Evolutionary conservation across 2,329 filamentous ascomycete species (phyloP), one percentile per base, ranked within the genome.

Genomic region (Elsinoe fawcettii): DNA sequence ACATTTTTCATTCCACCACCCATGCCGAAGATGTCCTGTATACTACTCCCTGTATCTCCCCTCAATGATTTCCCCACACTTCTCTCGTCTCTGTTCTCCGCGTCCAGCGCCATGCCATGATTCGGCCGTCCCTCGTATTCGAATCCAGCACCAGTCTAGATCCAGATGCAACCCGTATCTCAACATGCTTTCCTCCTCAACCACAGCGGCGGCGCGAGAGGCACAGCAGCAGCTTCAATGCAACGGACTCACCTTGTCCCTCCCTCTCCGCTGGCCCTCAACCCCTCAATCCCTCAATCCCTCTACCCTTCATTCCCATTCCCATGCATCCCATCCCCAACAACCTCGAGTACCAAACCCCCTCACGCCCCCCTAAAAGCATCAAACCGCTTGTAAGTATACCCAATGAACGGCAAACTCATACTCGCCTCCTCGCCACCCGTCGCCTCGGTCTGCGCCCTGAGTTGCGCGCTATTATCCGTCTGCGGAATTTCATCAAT

Each of bases 401-500:
- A 95, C 34, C 90, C 90, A 66, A 95, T 93, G 71, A 96, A 99
- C 2, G 93, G 93, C 74, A 99, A 75, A 74, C 88, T 95, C 83
- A 96, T 91, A 74, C 96, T 92, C 2, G 91, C 90, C 62, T 90
- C 86, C 70, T 95, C 88, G 64, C 92, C 88, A 54, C 83, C 83
- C 66, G 84, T 80, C 60, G 86, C 85, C 62, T 86, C 81, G 51
- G 88, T 89, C 72, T 95, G 88, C 18, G 88, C 88, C 70, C 90
- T 88, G 67, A 96, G 81, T 63, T 88, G 81, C 22, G 90, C 93
- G 57, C 88, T 90, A 62, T 90, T 96, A 71, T 96, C 91, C 57
- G 90, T 92, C 77, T 97, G 92, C 66, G 95, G 90, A 69, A 99
- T 96, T 73, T 99, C 93, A 69, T 99, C 93, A 55, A 90, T 96